Base-by-base conservation (phyloP, 257 asterid species). In the Ajuga chamaepitys region DNA sequence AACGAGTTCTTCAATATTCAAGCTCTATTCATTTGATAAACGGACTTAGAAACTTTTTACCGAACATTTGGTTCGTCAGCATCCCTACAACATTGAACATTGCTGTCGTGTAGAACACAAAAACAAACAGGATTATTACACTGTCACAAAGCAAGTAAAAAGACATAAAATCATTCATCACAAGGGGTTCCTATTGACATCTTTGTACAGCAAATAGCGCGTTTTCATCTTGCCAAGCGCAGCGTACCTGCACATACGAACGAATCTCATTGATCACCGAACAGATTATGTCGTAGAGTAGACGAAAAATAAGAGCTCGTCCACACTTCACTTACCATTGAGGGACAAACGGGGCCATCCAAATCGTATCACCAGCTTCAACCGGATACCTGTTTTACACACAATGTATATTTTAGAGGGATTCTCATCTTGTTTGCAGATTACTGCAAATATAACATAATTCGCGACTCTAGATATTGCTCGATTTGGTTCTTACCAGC, bases 311-410 rank as follows among this genome's bases (percentile, higher is more conserved):
- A 28, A 71, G 17, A 21, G 16, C 9, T 59, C 48, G 35, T 1
- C 35, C 40, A 18, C 34, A 60, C 58, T 53, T 62, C 9, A 70
- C 95, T 80, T 75, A 93, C 97, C 97, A 94, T 38, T 93, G 99
- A 70, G 99, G 96, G 58, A 89, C 96, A 73, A 93, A 93, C 1
- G 99, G 97, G 0, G 99, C 96, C 99, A 89, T 90, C 99, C 97
- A 94, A 69, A 94, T 94, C 18, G 84, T 70, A 74, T 94, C 99
- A 8, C 99, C 99, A 3, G 97, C 82, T 83, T 90, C 82, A 75
- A 94, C 89, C 20, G 99, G 99, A 64, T 90, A 94, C 98, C 98
- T 92, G 75, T 70, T 68, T 42, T 64, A 63, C 34, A 70, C 61
- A 71, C 58, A 64, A 30, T 30, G 7, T 1, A 30, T 30, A 30